Base-by-base conservation (phyloP, 495 filamentous ascomycete species). In the Geopyxis carbonaria region DNA sequence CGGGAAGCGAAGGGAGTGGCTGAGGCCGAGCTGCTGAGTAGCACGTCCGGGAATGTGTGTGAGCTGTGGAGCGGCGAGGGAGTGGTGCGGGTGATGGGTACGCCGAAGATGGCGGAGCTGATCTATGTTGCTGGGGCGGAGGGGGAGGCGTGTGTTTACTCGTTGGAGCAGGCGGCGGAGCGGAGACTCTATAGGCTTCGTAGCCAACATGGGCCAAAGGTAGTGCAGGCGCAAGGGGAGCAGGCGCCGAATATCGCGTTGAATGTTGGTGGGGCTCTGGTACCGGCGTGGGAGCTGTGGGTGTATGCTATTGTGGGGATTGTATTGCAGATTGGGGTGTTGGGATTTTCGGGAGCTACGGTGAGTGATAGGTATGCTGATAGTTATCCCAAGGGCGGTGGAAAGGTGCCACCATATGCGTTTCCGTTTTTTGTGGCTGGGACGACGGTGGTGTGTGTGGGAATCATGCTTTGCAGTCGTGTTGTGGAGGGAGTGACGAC, bases 11-110 rank as follows among this genome's bases (percentile, higher is more conserved):
- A 36, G 4, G 56, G 47, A 5, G 14, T 31, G 1, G 54, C 45
- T 28, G 56, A 60, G 43, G 14, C 30, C 1, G 58, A 60, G 24
- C 32, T 60, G 11, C 48, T 56, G 46, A 53, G 48, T 1, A 57
- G 55, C 0, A 59, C 52, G 3, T 54, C 50, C 0, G 10, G 40
- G 0, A 57, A 60, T 23, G 51, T 60, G 0, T 54, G 40, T 22
- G 48, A 51, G 27, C 18, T 53, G 20, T 53, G 48, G 50, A 51
- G 51, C n/a, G 50, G 48, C 7, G 34, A 51, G 23, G 31, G 50
- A 2, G 44, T 53, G 14, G 44, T 47, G 0, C 39, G 48, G 3
- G 48, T 47, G 5, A 6, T 51, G 16, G 50, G 48, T 16, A 43
- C 48, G 6, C 38, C 43, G 8, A 19, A 43, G 5, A 44, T 53